Conservation (phyloP, 345 rosid species). For the Populus euphratica region DNA sequence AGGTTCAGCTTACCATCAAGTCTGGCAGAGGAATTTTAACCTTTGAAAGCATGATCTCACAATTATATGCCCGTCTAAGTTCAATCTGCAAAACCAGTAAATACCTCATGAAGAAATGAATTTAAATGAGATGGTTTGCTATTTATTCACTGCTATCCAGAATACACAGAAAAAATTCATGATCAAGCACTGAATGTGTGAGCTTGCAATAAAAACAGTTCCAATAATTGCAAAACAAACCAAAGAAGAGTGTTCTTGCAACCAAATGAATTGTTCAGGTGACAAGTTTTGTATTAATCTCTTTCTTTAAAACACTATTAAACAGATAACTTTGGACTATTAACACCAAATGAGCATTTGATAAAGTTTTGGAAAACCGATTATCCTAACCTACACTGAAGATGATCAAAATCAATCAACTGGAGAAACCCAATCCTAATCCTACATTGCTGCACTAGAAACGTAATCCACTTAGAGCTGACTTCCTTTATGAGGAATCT, state of each 20-base stretch:
- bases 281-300: not conserved
- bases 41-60: slow-evolving; percentile 85
- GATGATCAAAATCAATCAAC: not conserved
- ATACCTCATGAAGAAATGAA: slow-evolving; percentile 24
- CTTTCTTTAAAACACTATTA: not conserved
- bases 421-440: not conserved
- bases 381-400: not conserved
- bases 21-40: slow-evolving; percentile 76
- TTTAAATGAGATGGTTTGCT: not conserved
- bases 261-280: not conserved
- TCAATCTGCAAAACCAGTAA: slow-evolving; percentile 60
- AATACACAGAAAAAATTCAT: not conserved
- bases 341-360: not conserved
- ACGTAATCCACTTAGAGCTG: not conserved
- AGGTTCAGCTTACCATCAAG: slow-evolving; percentile 52
- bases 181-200: not conserved
- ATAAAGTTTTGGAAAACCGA: not conserved
- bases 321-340: not conserved
- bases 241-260: not conserved
- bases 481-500: not conserved
- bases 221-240: not conserved
- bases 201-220: not conserved
- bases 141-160: not conserved
- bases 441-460: not conserved
- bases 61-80: slow-evolving; percentile 75